Conservation (phyloP, 306 rosid species). For the Hippophae tibetana region DNA sequence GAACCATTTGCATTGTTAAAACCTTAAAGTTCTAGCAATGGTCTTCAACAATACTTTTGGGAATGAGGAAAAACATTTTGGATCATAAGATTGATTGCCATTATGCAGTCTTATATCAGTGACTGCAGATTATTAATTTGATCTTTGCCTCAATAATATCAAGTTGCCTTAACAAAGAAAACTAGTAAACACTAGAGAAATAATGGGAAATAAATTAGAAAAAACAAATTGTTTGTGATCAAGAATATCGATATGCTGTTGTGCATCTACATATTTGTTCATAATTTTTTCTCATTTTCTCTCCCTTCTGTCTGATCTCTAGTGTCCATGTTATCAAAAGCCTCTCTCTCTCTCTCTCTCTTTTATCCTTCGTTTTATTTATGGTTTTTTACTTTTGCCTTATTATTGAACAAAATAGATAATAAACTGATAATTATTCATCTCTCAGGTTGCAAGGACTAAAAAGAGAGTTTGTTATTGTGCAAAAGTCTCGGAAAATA, state of each 20-base stretch:
- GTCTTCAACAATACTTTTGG: background rate
- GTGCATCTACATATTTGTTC: too few species aligned
- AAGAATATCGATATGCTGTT: too few species aligned
- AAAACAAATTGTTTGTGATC: too few species aligned
- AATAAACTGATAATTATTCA: constrained; percentile 14
- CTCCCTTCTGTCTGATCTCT: background rate
- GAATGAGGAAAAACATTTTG: background rate
- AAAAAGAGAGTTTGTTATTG: constrained; percentile 68
- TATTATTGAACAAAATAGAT: background rate
- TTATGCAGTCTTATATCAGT: background rate
- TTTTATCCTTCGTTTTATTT: background rate
- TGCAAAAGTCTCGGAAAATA: constrained; percentile 69
- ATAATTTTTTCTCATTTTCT: background rate
- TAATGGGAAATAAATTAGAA: too few species aligned
- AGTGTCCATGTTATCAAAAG: too few species aligned
- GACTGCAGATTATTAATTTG: background rate
- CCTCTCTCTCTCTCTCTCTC: too few species aligned
- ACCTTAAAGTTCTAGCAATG: background rate
- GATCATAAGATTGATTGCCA: background rate
- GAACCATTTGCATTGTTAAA: background rate
- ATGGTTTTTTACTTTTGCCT: background rate
- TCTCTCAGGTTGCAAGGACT: constrained; percentile 80
- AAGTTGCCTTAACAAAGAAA: too few species aligned
- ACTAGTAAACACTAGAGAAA: too few species aligned
- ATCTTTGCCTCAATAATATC: too few species aligned